Base-by-base conservation (phyloP, 768 basidiomycete genomes). In the Phanerodontia chrysosporium region DNA sequence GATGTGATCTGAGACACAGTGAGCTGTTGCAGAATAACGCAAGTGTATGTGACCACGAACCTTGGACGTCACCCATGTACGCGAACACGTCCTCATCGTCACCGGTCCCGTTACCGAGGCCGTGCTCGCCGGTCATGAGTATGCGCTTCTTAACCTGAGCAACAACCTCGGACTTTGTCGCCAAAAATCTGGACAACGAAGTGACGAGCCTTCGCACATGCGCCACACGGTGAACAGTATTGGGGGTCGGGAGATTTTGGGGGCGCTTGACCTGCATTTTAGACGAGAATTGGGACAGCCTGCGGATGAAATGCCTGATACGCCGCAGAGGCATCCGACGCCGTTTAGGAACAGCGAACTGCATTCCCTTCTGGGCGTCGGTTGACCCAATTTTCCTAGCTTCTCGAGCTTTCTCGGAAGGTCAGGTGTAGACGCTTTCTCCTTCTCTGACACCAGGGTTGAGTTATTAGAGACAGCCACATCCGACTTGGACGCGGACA, bases 31-130 rank as follows among this genome's bases (percentile, higher is more conserved):
- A 25, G 56, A 21, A 27, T n/a, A 35, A 39, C 22, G 51, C n/a
- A 48, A 58, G 29, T 12, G 13, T 45, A 54, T 9, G 32, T 28
- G 0, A 58, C 45, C 24, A 65, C 77, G 49, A 63, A 93, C 95
- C 95, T 77, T 95, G 91, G 1, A 98, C 82, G 70, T 98, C 95
- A 24, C 91, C 92, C 75, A 95, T 83, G 69, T 96, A 93, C 2
- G 94, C 89, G 12, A 83, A 86, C 24, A 96, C 83, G 62, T 92
- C 91, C 22, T 79, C 71, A 53, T 84, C 82, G 16, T 85, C 81
- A 3, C 72, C 75, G 3, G 67, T 72, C 16, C 74, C 72, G 42
- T 71, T 73, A 7, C 73, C 74, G 58, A 74, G 61, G 24, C 69
- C 74, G 29, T 70, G 68, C 51, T 69, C 70, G 6, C 69, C 71